Evolutionary conservation across 2,329 filamentous ascomycete species (phyloP).

Genomic region (Diaporthe eres): DNA sequence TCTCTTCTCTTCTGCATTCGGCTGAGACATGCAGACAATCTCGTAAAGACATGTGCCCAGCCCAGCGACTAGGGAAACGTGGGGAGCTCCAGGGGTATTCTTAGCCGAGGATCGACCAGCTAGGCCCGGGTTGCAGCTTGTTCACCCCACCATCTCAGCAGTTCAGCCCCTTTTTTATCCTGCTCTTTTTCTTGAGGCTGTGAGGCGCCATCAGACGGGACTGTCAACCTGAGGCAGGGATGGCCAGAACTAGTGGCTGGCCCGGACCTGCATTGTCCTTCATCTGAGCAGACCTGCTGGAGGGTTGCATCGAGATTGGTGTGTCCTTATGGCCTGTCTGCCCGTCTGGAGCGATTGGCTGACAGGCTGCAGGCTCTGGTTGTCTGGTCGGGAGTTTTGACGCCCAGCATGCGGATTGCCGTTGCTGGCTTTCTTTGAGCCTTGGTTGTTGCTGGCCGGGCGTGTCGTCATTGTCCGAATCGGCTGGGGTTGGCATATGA

Average conservation of each 20-base stretch:
- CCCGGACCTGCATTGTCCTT: conserved; percentile 27
- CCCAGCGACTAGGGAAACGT: conserved; percentile 34
- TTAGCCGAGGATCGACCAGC: conserved; percentile 36
- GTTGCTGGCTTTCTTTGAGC: conserved; percentile 15
- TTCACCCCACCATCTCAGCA: conserved; percentile 33
- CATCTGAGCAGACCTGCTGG: conserved; percentile 27
- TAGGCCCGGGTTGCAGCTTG: conserved; percentile 34
- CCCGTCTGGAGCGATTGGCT: conserved; percentile 18
- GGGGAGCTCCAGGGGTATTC: conserved; percentile 37
- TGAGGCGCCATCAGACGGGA: conserved; percentile 22
- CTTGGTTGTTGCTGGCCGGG: conserved; percentile 22
- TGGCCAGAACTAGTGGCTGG: conserved; percentile 27
- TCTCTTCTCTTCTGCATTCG: conserved; percentile 6
- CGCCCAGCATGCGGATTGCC: conserved; percentile 27
- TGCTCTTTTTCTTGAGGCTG: conserved; percentile 22
- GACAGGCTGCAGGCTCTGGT: not conserved
- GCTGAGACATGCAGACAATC: conserved; percentile 29
- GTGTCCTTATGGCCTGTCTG: not conserved
- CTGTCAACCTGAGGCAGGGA: conserved; percentile 29
- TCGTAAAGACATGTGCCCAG: conserved; percentile 34
- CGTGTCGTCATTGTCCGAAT: conserved; percentile 25
- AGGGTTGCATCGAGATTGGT: conserved; percentile 32
- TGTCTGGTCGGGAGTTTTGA: conserved; percentile 31
- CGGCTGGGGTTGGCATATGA: conserved; percentile 17
- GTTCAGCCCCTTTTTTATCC: conserved; percentile 25